Conservation (phyloP, 257 asterid genomes). For the Anisodus acutangulus region DNA sequence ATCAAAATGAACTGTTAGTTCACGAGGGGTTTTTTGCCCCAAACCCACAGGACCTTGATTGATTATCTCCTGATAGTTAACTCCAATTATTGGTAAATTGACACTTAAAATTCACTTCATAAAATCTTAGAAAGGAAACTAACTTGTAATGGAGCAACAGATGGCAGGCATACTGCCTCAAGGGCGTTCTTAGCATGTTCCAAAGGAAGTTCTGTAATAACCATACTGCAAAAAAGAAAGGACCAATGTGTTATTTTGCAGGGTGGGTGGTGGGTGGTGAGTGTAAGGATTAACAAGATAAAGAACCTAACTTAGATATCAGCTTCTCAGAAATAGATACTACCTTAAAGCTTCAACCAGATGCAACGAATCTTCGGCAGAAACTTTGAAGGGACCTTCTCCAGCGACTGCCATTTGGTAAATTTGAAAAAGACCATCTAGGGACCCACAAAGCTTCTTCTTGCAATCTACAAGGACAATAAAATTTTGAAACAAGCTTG, state of each 20-base stretch:
- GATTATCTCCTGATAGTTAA: slow-evolving; percentile 72
- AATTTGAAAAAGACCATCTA: slow-evolving; percentile 88
- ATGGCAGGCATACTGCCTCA: slow-evolving; percentile 85
- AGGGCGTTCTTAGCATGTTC: slow-evolving; percentile 93
- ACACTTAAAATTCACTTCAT: slow-evolving; percentile 27
- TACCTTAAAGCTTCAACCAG: slow-evolving; percentile 98
- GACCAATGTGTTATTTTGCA: slow-evolving; percentile 16
- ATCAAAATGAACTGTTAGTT: slow-evolving; percentile 93
- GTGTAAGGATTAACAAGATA: slow-evolving; percentile 20
- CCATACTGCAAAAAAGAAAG: slow-evolving; percentile 71
- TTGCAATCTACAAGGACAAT: slow-evolving; percentile 70
- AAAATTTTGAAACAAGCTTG: slow-evolving; percentile 18
- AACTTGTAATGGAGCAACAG: slow-evolving; percentile 84
- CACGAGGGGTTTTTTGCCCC: slow-evolving; percentile 92
- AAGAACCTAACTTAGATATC: slow-evolving; percentile 5
- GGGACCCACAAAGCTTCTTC: slow-evolving; percentile 82
- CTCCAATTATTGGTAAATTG: slow-evolving; percentile 39
- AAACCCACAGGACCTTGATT: slow-evolving; percentile 78
- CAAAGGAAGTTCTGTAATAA: slow-evolving; percentile 89
- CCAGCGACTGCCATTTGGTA: slow-evolving; percentile 88
- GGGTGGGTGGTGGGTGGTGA: not conserved
- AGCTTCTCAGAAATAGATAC: slow-evolving; percentile 31
- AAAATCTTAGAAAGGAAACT: slow-evolving; percentile 40
- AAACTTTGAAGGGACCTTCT: slow-evolving; percentile 91
- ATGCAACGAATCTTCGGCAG: slow-evolving; percentile 91